Evolutionary conservation across 1,139 yeast genomes (phyloP).

Genomic region (Trichomonascaceae sp.): DNA sequence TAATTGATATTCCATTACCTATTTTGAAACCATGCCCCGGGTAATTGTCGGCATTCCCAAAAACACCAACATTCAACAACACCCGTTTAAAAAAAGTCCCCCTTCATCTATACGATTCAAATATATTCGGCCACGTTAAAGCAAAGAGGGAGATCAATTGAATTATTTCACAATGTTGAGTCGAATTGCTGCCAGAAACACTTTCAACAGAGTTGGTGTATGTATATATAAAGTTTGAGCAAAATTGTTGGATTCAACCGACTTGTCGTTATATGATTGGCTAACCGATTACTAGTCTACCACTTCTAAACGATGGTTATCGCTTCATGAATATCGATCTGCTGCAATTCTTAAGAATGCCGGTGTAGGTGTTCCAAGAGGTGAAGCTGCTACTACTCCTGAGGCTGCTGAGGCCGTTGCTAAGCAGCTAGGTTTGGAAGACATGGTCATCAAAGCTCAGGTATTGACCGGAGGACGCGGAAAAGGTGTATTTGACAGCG

Average conservation of each 20-base stretch:
- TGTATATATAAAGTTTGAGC: conserved; percentile 3
- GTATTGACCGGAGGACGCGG: conserved; percentile 99
- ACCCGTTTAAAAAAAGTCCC: too few species aligned
- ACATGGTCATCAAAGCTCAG: conserved; percentile 94
- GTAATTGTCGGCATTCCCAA: neutral
- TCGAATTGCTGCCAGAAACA: conserved; percentile 6
- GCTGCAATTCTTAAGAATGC: conserved; percentile 75
- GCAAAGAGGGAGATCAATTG: neutral
- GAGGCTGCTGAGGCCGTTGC: conserved; percentile 85
- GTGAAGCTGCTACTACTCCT: conserved; percentile 85
- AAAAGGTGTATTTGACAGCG: conserved; percentile 94
- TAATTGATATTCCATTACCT: neutral
- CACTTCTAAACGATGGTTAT: conserved; percentile 50
- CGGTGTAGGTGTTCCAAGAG: conserved; percentile 88
- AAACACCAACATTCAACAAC: neutral
- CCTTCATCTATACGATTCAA: neutral
- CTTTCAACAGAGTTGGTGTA: conserved; percentile 3
- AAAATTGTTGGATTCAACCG: neutral
- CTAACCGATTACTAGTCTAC: conserved; percentile 7
- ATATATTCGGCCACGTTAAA: too few species aligned
- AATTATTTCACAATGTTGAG: conserved; percentile 3
- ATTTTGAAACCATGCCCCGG: neutral
- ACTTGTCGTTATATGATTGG: neutral
- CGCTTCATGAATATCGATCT: conserved; percentile 94
- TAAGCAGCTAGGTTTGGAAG: conserved; percentile 55